Conservation (phyloP, 192 early-diverging fungal species). For the Physocladia obscura region DNA sequence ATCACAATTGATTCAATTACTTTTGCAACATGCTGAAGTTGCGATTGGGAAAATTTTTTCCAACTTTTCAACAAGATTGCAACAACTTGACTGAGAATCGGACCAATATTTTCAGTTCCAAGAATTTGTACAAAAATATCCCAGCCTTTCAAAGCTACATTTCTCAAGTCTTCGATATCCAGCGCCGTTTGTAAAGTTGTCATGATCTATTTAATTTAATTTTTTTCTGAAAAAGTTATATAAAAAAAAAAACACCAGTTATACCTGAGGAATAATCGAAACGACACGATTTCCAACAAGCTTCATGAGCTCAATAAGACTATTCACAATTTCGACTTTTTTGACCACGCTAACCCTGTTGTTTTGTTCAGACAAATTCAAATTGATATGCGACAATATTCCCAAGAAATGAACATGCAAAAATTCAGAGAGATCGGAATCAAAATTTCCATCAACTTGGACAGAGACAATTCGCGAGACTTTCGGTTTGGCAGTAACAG, state of each 20-base stretch:
- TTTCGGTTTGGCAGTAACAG: neutral
- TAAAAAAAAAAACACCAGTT: neutral
- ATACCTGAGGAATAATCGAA: constrained; percentile 38
- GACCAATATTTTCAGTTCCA: constrained; percentile 16
- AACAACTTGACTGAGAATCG: constrained; percentile 35
- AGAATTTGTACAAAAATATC: constrained; percentile 34
- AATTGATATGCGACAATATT: constrained; percentile 39
- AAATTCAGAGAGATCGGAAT: constrained; percentile 24
- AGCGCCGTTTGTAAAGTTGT: constrained; percentile 44
- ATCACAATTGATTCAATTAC: constrained; percentile 42
- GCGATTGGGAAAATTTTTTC: constrained; percentile 15
- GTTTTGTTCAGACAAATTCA: constrained; percentile 22
- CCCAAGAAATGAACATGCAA: constrained; percentile 36
- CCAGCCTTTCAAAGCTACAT: constrained; percentile 38
- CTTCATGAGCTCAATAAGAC: constrained; percentile 35
- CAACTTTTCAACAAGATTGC: constrained; percentile 26
- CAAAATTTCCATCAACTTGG: neutral
- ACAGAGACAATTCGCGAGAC: too few relatives aligned
- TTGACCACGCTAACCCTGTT: neutral
- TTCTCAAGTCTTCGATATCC: constrained; percentile 23
- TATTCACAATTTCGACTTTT: constrained; percentile 26
- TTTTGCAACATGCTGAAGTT: constrained; percentile 14
- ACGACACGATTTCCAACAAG: constrained; percentile 31
- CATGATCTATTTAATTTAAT: constrained; percentile 33
- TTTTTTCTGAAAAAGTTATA: too few relatives aligned